Percentiles rank a stretch among this genome's conserved stretches.
Evolutionary conservation across 495 filamentous ascomycete genomes (phyloP).

Genomic region (Xylaria bambusicola): DNA sequence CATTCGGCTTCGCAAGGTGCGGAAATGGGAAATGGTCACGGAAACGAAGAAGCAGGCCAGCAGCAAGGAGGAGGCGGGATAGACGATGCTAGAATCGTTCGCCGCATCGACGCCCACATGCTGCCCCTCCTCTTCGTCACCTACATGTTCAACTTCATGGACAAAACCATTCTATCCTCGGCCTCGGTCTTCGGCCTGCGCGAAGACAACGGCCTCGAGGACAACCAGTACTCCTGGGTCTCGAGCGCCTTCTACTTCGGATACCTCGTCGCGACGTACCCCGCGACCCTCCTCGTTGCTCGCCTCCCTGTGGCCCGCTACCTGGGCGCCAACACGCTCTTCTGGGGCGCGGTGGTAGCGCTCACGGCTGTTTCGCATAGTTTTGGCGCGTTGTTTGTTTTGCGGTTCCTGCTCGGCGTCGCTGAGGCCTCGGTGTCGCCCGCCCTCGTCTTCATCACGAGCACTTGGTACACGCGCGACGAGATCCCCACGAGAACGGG

Average conservation of each 20-base stretch:
- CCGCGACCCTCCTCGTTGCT: conserved; percentile 30
- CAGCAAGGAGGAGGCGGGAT: background rate
- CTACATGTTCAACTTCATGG: conserved; percentile 40
- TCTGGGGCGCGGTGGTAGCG: conserved; percentile 70
- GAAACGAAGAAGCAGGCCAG: background rate
- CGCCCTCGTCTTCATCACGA: conserved; percentile 35
- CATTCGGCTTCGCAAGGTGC: background rate
- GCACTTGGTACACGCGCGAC: conserved; percentile 39
- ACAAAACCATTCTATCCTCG: conserved; percentile 40
- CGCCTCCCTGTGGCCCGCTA: conserved; percentile 37
- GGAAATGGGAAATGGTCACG: background rate
- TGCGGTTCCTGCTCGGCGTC: conserved; percentile 55
- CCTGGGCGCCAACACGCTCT: conserved; percentile 28
- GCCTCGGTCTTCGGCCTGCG: conserved; percentile 38
- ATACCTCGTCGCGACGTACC: conserved; percentile 35
- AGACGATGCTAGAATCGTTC: conserved; percentile 25
- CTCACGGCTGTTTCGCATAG: conserved; percentile 72
- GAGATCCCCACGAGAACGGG: conserved; percentile 39
- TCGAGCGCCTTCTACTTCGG: conserved; percentile 41
- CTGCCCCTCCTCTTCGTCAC: conserved; percentile 34
- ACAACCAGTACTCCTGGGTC: conserved; percentile 41
- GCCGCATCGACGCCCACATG: conserved; percentile 34
- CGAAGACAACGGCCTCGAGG: conserved; percentile 35
- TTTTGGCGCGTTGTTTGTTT: conserved; percentile 68
- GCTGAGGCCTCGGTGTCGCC: conserved; percentile 54